phyloP scores from a whole-genome alignment of 1,284 basidiomycete species.

The Fomes fomentarius region DNA sequence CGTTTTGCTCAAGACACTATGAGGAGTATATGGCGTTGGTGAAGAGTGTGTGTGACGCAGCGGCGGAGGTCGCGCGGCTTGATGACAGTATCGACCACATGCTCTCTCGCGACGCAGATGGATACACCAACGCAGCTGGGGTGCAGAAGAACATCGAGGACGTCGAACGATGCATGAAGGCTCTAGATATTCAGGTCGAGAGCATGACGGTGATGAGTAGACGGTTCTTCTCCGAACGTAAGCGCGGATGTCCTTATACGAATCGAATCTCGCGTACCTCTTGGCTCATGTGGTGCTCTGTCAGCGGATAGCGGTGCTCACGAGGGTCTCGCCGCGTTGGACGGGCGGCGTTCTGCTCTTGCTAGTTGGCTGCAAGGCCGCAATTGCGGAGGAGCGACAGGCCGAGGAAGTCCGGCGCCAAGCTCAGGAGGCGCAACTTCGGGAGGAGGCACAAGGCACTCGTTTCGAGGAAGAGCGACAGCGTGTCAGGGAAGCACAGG shows the following conservation, averaged over 20 bases:
- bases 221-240: conserved; percentile 7
- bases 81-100: background rate
- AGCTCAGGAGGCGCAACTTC: background rate
- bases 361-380: background rate
- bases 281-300: background rate
- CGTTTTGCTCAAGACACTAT: background rate
- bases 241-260: background rate
- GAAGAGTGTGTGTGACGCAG: background rate
- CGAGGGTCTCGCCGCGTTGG: background rate
- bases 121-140: background rate
- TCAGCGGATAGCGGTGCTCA: background rate
- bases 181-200: background rate
- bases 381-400: background rate
- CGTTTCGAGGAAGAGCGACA: background rate
- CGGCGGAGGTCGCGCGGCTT: background rate
- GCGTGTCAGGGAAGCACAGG: background rate
- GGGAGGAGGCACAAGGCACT: background rate
- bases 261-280: too few species aligned
- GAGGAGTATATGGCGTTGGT: background rate
- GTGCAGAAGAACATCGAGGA: background rate
- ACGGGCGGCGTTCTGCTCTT: background rate
- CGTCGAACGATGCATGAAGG: background rate
- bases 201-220: background rate
- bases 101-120: background rate
- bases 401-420: background rate